Percentiles rank a stretch among this genome's conserved stretches.
Conservation (phyloP, 106 monocot genomes). For the Iris macrosiphon region DNA sequence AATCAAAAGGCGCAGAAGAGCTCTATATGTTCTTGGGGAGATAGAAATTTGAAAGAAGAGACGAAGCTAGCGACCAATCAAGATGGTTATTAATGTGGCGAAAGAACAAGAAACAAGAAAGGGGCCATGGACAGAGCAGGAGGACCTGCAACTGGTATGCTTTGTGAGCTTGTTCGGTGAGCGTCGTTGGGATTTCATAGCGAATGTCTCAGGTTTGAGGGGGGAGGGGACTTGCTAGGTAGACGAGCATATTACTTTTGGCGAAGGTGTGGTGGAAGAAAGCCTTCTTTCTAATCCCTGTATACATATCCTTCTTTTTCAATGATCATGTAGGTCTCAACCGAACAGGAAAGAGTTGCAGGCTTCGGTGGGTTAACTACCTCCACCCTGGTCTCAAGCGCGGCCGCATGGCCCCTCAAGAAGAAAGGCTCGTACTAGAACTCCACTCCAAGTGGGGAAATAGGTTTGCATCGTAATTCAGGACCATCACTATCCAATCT, state of each 20-base stretch:
- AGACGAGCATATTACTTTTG: conserved; percentile 2
- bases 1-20: no score
- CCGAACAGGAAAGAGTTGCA: conserved; percentile 83
- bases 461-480: no score
- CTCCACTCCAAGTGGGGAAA: conserved; percentile 76
- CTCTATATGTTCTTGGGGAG: no score
- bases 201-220: conserved; percentile 79
- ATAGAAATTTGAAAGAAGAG: no score
- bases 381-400: conserved; percentile 77
- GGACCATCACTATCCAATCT: no score
- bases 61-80: no score
- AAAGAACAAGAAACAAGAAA: conserved; percentile 31
- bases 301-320: neutral
- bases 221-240: conserved; percentile 24
- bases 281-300: neutral
- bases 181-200: conserved; percentile 87
- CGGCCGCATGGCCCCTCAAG: conserved; percentile 65
- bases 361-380: conserved; percentile 55
- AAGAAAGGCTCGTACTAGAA: conserved; percentile 59
- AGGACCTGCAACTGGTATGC: conserved; percentile 64
- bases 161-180: conserved; percentile 71
- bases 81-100: no score
- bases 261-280: neutral
- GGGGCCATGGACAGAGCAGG: conserved; percentile 74
- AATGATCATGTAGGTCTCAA: conserved; percentile 42